Conservation (phyloP, 2,329 filamentous ascomycete genomes). For the Colletotrichum godetiae region DNA sequence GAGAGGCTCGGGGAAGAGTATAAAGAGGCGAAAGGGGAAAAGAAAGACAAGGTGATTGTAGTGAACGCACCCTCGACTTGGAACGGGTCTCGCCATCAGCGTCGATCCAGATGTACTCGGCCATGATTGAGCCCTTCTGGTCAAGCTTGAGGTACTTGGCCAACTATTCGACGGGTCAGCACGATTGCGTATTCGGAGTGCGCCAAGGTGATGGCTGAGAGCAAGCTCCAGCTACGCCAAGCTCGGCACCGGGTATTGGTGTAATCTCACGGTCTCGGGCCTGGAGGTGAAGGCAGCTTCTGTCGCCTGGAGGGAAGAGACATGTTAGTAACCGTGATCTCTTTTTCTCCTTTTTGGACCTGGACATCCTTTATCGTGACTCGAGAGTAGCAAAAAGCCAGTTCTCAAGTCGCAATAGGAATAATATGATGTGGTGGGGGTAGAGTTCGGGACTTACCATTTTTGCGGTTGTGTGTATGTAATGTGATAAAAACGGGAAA, state of each 20-base stretch:
- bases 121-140: slow-evolving; percentile 89
- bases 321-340: slow-evolving; percentile 31
- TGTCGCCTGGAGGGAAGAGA: slow-evolving; percentile 39
- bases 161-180: slow-evolving; percentile 67
- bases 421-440: neutral
- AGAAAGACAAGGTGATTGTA: slow-evolving; percentile 38
- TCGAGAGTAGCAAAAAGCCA: neutral
- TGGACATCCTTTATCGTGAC: neutral
- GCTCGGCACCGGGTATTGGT: neutral
- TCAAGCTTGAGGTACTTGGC: slow-evolving; percentile 91
- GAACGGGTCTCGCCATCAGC: slow-evolving; percentile 84
- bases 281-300: slow-evolving; percentile 43
- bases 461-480: slow-evolving; percentile 34
- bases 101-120: slow-evolving; percentile 98
- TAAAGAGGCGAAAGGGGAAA: slow-evolving; percentile 19
- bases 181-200: slow-evolving; percentile 19
- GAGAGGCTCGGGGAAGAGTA: neutral
- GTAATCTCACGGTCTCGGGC: slow-evolving; percentile 47
- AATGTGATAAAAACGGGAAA: slow-evolving; percentile 11
- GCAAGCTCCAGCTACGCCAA: neutral
- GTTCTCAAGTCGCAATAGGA: neutral
- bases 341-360: neutral
- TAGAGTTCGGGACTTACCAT: slow-evolving; percentile 38
- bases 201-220: neutral
- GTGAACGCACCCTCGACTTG: slow-evolving; percentile 88